phyloP scores from a whole-genome alignment of 805 yeast genomes.

The Saccharomycopsis sp. region DNA sequence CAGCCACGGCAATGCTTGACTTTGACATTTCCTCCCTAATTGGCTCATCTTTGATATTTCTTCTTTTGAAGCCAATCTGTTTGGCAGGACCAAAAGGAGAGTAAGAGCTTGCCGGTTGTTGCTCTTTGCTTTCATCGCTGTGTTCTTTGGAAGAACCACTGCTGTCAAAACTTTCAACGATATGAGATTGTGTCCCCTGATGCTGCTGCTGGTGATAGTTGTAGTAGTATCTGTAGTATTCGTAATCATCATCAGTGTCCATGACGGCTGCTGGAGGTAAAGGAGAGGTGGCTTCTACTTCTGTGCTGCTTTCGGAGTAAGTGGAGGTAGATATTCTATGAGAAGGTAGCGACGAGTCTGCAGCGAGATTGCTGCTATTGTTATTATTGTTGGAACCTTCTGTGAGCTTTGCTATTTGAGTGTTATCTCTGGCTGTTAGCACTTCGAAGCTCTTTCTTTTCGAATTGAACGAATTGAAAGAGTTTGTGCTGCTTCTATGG shows the following conservation, averaged over 20 bases:
- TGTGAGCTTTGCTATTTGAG: not conserved
- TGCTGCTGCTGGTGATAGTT: constrained; percentile 21
- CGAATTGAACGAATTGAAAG: constrained; percentile 3
- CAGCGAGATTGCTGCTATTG: not conserved
- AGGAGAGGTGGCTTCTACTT: constrained; percentile 9
- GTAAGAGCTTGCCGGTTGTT: not conserved
- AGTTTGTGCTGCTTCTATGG: constrained; percentile 14
- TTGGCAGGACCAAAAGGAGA: not conserved
- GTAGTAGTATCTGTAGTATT: constrained; percentile 20
- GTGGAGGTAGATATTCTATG: constrained; percentile 9
- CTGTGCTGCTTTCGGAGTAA: constrained; percentile 14
- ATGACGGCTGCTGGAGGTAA: constrained; percentile 17
- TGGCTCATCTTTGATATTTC: constrained; percentile 7
- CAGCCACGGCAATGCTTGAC: not conserved
- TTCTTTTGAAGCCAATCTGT: not conserved
- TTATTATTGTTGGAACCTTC: constrained; percentile 4
- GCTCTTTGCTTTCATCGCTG: not conserved
- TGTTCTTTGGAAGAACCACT: constrained; percentile 10
- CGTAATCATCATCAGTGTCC: constrained; percentile 21
- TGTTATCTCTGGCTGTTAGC: constrained; percentile 6
- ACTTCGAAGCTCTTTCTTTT: constrained; percentile 17
- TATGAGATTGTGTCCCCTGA: constrained; percentile 15
- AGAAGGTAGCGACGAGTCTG: not conserved
- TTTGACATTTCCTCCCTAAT: not conserved
- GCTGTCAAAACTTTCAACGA: constrained; percentile 18